phyloP scores from a whole-genome alignment of 495 filamentous ascomycete species.

The Rusavskia elegans region DNA sequence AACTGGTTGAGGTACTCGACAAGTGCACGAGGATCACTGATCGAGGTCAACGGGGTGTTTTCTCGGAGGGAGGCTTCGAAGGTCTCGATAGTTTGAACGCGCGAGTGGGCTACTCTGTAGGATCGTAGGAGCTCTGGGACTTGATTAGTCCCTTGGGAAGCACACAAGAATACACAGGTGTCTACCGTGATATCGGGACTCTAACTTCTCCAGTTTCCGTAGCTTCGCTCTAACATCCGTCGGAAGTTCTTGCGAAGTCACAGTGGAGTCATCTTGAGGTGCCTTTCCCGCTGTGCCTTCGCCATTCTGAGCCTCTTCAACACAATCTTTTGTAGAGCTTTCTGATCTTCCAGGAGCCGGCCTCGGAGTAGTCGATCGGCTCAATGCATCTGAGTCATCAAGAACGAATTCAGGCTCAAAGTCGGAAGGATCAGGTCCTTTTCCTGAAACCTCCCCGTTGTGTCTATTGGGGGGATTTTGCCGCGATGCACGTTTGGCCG shows the following conservation, averaged over 20 bases:
- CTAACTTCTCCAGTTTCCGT: conserved; percentile 70
- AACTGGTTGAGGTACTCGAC: conserved; percentile 91
- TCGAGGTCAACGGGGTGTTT: conserved; percentile 77
- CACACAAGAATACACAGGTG: conserved; percentile 3
- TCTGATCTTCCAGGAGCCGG: conserved; percentile 20
- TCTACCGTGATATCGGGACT: conserved; percentile 68
- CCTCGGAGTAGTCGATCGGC: conserved; percentile 37
- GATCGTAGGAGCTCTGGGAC: conserved; percentile 67
- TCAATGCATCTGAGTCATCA: conserved; percentile 45
- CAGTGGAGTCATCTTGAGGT: neutral
- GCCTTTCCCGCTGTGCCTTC: neutral
- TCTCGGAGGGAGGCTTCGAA: conserved; percentile 86
- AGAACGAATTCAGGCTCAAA: conserved; percentile 73
- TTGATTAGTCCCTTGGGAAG: conserved; percentile 6
- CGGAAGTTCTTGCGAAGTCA: conserved; percentile 42
- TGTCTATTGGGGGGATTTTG: conserved; percentile 29
- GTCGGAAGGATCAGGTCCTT: conserved; percentile 61
- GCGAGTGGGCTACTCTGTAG: conserved; percentile 77
- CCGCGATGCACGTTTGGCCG: conserved; percentile 32
- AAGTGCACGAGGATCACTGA: conserved; percentile 67
- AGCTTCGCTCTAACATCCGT: conserved; percentile 46
- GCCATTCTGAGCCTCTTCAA: conserved; percentile 5
- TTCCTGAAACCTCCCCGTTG: conserved; percentile 32
- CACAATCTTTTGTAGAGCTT: conserved; percentile 8
- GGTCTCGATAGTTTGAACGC: conserved; percentile 69